Evolutionary conservation across 2,329 filamentous ascomycete species (phyloP), one percentile per base, ranked within the genome.

Genomic region (Seiridium cupressi): DNA sequence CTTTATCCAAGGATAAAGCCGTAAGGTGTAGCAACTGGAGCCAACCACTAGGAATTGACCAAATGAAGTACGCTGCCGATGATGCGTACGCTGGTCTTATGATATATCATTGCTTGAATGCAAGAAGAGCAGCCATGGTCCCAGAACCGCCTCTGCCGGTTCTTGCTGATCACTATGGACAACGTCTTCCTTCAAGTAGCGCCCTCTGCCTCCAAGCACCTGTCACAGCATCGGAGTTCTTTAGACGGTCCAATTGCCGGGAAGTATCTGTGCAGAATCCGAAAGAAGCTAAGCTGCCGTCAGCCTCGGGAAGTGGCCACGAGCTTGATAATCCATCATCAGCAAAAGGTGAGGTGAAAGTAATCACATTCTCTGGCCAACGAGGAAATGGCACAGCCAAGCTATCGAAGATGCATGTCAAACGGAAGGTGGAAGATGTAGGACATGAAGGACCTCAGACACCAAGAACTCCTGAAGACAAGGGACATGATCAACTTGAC

Each of bases 11-110:
- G 51, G 68, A 63, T 4, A 40, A 44, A 1, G 62, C 62, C 2
- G 47, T 49, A 5, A 61, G 68, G 34, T 62, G 34, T 3, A 69
- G 68, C 40, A 46, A 67, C 35, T 70, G 68, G 68, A 67, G 63
- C 35, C 38, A 18, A 18, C 63, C 65, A 0, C 53, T 70, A 3
- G 59, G 54, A 18, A 26, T 34, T 1, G 51, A 55, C 1, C 67
- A 69, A 57, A 63, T 54, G 7, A 40, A 53, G 3, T 68, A 70
- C 46, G 69, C 68, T 9, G 68, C 66, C 11, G 57, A 63, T 34
- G 69, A 70, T 38, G 66, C 64, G 1, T 70, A 70, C 32, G 67
- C 64, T n/a, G 56, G 63, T n/a, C 68, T 62, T 48, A 70, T 70
- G 68, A 64, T 70, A 2, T 70, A 66, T 55, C 67, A 70, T 40